Conservation (phyloP, 352 stramenopile species). For the Pythium angustatum region DNA sequence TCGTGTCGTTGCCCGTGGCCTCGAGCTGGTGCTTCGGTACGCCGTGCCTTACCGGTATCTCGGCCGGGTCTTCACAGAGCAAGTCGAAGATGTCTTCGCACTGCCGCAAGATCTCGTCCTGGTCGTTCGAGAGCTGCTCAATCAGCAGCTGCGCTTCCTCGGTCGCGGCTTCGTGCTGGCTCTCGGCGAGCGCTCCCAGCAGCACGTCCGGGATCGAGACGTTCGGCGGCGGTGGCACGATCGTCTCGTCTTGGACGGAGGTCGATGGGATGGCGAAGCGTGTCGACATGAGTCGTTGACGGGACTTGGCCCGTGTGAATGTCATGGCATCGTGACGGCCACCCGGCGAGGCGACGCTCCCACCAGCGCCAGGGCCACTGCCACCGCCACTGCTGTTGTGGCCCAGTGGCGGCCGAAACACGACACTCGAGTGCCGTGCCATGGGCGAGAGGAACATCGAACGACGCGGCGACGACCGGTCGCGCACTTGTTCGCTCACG, state of each 20-base stretch:
- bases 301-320: background rate
- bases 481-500: constrained; percentile 54
- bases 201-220: constrained; percentile 53
- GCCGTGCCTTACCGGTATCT: too few species aligned
- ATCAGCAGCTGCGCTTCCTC: constrained; percentile 18
- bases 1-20: background rate
- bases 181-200: constrained; percentile 32
- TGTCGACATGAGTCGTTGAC: constrained; percentile 12
- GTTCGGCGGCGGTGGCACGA: constrained; percentile 1
- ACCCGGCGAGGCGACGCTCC: too few species aligned
- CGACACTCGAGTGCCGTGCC: constrained; percentile 21
- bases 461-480: constrained; percentile 11
- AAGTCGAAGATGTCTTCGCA: constrained; percentile 69
- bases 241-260: background rate
- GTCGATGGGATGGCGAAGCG: background rate
- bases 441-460: constrained; percentile 23
- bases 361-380: too few species aligned
- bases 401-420: background rate
- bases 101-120: constrained; percentile 38
- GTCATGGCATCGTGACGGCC: background rate
- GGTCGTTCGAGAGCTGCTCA: constrained; percentile 26
- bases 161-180: constrained; percentile 17
- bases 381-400: too few species aligned
- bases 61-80: constrained; percentile 44
- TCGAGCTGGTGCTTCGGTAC: background rate